Evolutionary conservation across 352 stramenopile genomes (phyloP).

Genomic region (Pythium plurisporium): DNA sequence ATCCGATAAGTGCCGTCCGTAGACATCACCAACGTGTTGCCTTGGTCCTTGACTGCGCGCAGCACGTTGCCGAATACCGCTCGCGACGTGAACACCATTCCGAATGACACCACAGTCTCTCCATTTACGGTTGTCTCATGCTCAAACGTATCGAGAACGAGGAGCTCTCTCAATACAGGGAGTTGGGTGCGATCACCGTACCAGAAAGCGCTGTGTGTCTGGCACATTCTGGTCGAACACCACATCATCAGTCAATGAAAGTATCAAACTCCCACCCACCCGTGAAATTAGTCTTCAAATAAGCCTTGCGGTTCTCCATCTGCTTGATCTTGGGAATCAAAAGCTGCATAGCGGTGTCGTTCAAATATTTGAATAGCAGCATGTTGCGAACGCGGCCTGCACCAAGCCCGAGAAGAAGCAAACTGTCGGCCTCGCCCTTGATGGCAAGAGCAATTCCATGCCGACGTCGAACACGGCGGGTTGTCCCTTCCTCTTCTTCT

Average conservation of each 20-base stretch:
- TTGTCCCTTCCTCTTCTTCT: no score
- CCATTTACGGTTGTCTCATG: neutral
- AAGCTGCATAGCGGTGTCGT: neutral
- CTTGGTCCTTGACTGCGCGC: neutral
- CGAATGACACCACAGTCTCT: neutral
- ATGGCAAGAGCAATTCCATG: neutral
- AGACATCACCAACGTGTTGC: neutral
- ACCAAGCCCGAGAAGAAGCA: neutral
- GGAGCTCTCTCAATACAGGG: neutral
- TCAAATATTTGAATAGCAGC: neutral
- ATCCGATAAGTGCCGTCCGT: slow-evolving; percentile 10
- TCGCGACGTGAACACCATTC: neutral
- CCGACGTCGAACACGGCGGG: no score
- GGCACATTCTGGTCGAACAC: neutral
- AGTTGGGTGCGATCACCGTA: neutral
- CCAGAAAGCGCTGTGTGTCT: neutral
- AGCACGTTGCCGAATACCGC: neutral
- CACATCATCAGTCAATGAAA: neutral
- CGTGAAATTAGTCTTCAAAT: neutral
- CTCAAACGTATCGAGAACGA: neutral
- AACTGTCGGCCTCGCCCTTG: neutral
- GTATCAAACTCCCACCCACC: slow-evolving; percentile 6
- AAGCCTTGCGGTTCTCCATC: neutral
- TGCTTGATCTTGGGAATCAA: neutral
- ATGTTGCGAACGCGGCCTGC: neutral